Conservation (phyloP, 805 yeast species). For the Starmerella riodocensis region DNA sequence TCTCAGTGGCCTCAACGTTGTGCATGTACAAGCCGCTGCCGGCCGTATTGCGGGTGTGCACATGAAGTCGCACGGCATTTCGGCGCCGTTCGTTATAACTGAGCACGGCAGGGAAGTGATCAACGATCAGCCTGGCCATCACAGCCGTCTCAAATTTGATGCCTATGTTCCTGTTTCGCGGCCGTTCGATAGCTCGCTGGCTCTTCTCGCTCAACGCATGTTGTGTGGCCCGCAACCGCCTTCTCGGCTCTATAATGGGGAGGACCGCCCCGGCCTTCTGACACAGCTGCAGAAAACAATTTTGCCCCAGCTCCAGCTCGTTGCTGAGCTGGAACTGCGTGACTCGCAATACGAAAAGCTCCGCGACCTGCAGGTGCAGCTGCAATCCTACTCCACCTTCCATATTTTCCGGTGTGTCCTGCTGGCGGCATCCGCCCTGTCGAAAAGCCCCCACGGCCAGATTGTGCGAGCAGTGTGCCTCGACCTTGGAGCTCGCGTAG, state of each 20-base stretch:
- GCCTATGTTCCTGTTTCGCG: constrained; percentile 19
- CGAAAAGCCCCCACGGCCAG: constrained; percentile 14
- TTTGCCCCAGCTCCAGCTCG: constrained; percentile 11
- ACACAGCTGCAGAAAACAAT: constrained; percentile 4
- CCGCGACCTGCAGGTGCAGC: constrained; percentile 7
- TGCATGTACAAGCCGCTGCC: constrained; percentile 13
- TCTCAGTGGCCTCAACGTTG: not conserved
- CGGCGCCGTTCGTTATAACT: constrained; percentile 9
- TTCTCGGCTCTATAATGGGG: constrained; percentile 4
- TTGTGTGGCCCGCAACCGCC: constrained; percentile 3
- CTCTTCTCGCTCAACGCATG: constrained; percentile 15
- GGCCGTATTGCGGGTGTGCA: constrained; percentile 12
- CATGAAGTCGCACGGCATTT: not conserved
- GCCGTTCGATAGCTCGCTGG: constrained; percentile 18
- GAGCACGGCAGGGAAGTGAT: constrained; percentile 7
- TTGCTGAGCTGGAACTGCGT: constrained; percentile 6
- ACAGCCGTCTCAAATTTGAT: constrained; percentile 8
- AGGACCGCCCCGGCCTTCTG: constrained; percentile 6
- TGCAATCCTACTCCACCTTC: constrained; percentile 10
- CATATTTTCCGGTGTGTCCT: constrained; percentile 34
- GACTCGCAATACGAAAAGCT: constrained; percentile 5
- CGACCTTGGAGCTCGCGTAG: constrained; percentile 37
- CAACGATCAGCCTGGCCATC: constrained; percentile 8
- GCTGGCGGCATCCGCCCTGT: constrained; percentile 24
- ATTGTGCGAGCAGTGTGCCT: constrained; percentile 36